Evolutionary conservation across 352 stramenopile species (phyloP).

Genomic region (Pilasporangium apinafurcum): DNA sequence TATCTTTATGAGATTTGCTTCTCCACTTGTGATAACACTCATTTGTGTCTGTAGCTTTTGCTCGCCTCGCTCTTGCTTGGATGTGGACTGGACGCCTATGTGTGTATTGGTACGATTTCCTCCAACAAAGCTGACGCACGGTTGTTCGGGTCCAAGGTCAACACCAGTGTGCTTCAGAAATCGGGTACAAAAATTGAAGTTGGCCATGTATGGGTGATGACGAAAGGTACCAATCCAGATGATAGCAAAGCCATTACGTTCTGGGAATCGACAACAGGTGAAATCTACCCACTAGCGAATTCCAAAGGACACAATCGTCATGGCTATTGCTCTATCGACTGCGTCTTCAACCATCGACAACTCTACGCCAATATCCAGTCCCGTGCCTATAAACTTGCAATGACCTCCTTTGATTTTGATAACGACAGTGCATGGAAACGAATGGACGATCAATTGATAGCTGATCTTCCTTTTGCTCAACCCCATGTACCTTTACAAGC

Average conservation of each 20-base stretch:
- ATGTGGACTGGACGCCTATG: slow-evolving; percentile 84
- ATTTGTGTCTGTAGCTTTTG: slow-evolving; percentile 36
- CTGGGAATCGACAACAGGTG: slow-evolving; percentile 72
- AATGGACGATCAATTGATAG: slow-evolving; percentile 44
- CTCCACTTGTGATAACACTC: background rate
- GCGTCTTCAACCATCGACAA: slow-evolving; percentile 65
- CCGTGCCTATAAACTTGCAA: slow-evolving; percentile 26
- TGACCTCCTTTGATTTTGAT: slow-evolving; percentile 52
- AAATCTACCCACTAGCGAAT: slow-evolving; percentile 29
- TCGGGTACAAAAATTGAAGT: slow-evolving; percentile 16
- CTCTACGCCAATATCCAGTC: slow-evolving; percentile 81
- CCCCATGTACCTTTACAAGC: slow-evolving; percentile 14
- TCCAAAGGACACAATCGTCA: slow-evolving; percentile 11
- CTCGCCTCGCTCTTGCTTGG: slow-evolving; percentile 84
- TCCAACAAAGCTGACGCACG: slow-evolving; percentile 23
- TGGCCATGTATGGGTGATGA: slow-evolving; percentile 81
- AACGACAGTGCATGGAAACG: slow-evolving; percentile 56
- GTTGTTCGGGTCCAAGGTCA: slow-evolving; percentile 3
- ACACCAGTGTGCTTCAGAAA: slow-evolving; percentile 11
- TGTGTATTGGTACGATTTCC: slow-evolving; percentile 79
- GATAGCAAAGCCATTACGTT: slow-evolving; percentile 28
- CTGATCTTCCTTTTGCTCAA: slow-evolving; percentile 28
- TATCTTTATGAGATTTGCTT: background rate
- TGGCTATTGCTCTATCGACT: slow-evolving; percentile 72
- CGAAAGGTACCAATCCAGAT: slow-evolving; percentile 14